Evolutionary conservation across 768 basidiomycete genomes (phyloP).

Genomic region (Leccinum uliginosum): DNA sequence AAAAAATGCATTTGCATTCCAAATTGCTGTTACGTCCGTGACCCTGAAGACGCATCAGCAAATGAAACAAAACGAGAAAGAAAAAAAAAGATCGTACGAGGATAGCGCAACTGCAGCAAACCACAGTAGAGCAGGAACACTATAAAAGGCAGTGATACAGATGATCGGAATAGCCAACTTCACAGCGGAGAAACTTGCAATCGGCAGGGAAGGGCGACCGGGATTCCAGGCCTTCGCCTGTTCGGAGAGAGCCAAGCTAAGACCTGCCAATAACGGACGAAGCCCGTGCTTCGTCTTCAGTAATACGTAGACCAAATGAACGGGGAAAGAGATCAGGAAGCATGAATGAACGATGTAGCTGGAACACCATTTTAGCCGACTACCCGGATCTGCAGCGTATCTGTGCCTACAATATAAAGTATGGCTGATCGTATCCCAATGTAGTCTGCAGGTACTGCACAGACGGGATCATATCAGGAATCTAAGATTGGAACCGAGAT

Average conservation of each 20-base stretch:
- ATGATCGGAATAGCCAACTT: slow-evolving; percentile 33
- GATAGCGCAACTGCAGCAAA: slow-evolving; percentile 66
- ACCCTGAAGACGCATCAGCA: slow-evolving; percentile 42
- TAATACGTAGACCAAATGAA: slow-evolving; percentile 70
- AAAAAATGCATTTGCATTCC: slow-evolving; percentile 90
- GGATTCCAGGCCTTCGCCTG: slow-evolving; percentile 17
- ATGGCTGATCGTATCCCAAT: slow-evolving; percentile 79
- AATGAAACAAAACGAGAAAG: not conserved
- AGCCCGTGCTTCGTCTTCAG: slow-evolving; percentile 46
- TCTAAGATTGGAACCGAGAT: not conserved
- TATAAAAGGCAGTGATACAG: slow-evolving; percentile 42
- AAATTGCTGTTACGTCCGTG: slow-evolving; percentile 82
- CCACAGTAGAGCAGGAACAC: slow-evolving; percentile 68
- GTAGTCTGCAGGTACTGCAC: slow-evolving; percentile 73
- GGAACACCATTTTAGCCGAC: slow-evolving; percentile 5
- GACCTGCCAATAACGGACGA: slow-evolving; percentile 45
- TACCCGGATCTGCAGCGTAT: not conserved
- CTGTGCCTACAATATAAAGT: slow-evolving; percentile 72
- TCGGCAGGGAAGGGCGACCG: not conserved
- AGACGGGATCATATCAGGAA: slow-evolving; percentile 5
- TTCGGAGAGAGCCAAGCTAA: slow-evolving; percentile 45
- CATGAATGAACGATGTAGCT: slow-evolving; percentile 88
- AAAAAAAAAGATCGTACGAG: slow-evolving; percentile 48
- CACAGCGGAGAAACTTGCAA: slow-evolving; percentile 22
- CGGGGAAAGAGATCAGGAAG: slow-evolving; percentile 73